These are phyloP conservation scores for Proliferodiscus dingleyae DNA, from an alignment of 2,329 filamentous ascomycete species.

Conservation along the genomic window DNA sequence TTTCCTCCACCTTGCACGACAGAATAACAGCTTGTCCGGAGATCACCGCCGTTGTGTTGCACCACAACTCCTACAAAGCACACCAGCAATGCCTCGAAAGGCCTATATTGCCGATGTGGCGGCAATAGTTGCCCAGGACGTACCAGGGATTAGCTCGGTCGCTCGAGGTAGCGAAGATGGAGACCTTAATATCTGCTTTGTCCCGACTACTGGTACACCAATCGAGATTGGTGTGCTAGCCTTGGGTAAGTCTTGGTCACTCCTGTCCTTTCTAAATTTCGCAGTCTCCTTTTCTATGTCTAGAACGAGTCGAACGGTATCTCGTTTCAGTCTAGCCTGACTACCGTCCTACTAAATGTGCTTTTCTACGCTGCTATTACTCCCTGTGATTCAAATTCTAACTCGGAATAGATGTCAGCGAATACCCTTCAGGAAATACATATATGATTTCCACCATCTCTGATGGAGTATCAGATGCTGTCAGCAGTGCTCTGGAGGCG, in stretches of 20 bases:
- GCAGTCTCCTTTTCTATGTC: not conserved
- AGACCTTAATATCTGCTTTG: slow-evolving; percentile 60
- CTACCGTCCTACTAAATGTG: not conserved
- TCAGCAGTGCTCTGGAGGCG: slow-evolving; percentile 33
- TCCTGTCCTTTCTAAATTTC: not conserved
- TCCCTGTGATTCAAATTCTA: too few relatives aligned
- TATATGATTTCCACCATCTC: slow-evolving; percentile 51
- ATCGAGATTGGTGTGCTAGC: slow-evolving; percentile 25
- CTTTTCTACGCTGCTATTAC: not conserved
- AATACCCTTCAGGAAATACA: slow-evolving; percentile 43
- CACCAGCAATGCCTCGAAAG: slow-evolving; percentile 56
- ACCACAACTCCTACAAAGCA: not conserved
- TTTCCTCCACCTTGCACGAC: not conserved
- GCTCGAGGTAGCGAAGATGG: slow-evolving; percentile 64
- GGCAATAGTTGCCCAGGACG: slow-evolving; percentile 34
- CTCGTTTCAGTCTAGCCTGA: too few relatives aligned
- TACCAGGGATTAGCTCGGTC: slow-evolving; percentile 50
- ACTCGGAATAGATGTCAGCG: slow-evolving; percentile 43
- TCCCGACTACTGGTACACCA: slow-evolving; percentile 25
- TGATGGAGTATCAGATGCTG: slow-evolving; percentile 39
- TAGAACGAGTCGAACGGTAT: too few relatives aligned
- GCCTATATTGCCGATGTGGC: slow-evolving; percentile 57
- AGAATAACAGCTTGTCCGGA: not conserved
- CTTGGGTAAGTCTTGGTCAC: slow-evolving; percentile 18
- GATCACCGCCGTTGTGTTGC: not conserved